A percentile compares a stretch with the other conserved stretches of the same genome.
phyloP scores from a whole-genome alignment of 768 basidiomycete species.

The Trametes sanguinea region DNA sequence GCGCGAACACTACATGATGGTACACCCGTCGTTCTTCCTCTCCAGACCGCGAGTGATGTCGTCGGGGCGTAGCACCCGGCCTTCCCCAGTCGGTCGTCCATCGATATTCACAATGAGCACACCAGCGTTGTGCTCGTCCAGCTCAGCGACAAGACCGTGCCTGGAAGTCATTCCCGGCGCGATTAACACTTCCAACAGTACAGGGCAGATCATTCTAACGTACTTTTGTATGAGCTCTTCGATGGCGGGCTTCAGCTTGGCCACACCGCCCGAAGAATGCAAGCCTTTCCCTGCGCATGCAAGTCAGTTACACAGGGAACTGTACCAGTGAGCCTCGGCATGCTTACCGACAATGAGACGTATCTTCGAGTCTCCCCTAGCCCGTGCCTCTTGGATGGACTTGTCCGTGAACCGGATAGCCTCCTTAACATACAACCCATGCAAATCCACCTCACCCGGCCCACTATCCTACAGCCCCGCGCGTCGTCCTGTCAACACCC shows the following conservation, averaged over 20 bases:
- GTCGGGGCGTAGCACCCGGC: conserved; percentile 50
- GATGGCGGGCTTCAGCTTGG: conserved; percentile 92
- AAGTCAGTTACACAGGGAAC: background rate
- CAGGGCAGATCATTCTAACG: conserved; percentile 19
- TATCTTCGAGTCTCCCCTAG: conserved; percentile 61
- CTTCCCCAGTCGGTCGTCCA: conserved; percentile 39
- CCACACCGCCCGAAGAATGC: conserved; percentile 73
- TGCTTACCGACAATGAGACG: conserved; percentile 82
- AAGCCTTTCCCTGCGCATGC: conserved; percentile 71
- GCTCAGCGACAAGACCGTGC: conserved; percentile 66
- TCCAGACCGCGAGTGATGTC: conserved; percentile 61
- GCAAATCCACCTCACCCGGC: conserved; percentile 81
- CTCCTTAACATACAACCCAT: conserved; percentile 93
- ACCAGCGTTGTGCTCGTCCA: conserved; percentile 82
- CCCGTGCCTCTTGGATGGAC: conserved; percentile 68
- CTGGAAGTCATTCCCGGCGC: conserved; percentile 39
- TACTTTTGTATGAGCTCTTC: conserved; percentile 84
- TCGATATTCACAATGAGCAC: conserved; percentile 80
- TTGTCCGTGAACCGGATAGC: conserved; percentile 74
- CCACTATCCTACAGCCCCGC: conserved; percentile 51
- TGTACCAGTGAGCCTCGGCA: background rate
- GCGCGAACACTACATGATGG: conserved; percentile 57
- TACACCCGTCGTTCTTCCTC: conserved; percentile 54
- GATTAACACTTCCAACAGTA: too few relatives aligned
- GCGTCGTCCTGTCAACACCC: background rate